These are phyloP conservation scores for Westerdykella aurantiaca DNA, from an alignment of 2,329 filamentous ascomycete genomes.

Conservation along the genomic window DNA sequence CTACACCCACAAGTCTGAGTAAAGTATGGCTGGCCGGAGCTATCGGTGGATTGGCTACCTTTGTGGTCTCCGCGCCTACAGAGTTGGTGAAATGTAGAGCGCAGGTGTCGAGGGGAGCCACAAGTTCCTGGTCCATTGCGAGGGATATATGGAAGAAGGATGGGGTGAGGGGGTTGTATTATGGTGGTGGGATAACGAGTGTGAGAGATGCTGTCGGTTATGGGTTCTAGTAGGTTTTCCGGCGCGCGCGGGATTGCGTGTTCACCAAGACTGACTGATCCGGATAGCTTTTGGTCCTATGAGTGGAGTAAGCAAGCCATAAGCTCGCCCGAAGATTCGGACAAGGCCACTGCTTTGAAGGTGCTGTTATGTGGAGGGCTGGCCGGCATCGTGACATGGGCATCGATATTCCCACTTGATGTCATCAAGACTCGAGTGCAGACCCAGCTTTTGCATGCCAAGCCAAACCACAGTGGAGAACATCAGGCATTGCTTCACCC, in stretches of 20 bases:
- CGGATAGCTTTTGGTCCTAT: conserved; percentile 76
- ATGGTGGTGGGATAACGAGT: conserved; percentile 74
- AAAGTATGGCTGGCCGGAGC: conserved; percentile 77
- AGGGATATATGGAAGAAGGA: conserved; percentile 55
- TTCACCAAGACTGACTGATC: not conserved
- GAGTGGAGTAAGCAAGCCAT: conserved; percentile 63
- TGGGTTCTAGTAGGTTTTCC: conserved; percentile 68
- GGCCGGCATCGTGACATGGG: conserved; percentile 84
- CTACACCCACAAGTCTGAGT: conserved; percentile 40
- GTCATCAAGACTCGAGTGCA: conserved; percentile 92
- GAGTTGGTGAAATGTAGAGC: conserved; percentile 87
- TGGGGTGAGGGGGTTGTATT: conserved; percentile 66
- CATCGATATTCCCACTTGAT: conserved; percentile 83
- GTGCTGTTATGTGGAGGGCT: conserved; percentile 78
- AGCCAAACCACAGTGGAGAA: conserved; percentile 11
- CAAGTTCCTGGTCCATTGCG: conserved; percentile 57
- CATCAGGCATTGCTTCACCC: conserved; percentile 16
- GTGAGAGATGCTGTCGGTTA: conserved; percentile 86
- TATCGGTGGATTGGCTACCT: conserved; percentile 75
- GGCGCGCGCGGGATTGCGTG: not conserved
- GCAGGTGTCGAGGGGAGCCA: conserved; percentile 53
- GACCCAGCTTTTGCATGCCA: conserved; percentile 51
- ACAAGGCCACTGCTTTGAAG: conserved; percentile 52
- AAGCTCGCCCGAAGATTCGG: conserved; percentile 41
- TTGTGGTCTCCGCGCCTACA: conserved; percentile 79